Conservation (phyloP, 2,329 filamentous ascomycete species). For the Fusarium decemcellulare region DNA sequence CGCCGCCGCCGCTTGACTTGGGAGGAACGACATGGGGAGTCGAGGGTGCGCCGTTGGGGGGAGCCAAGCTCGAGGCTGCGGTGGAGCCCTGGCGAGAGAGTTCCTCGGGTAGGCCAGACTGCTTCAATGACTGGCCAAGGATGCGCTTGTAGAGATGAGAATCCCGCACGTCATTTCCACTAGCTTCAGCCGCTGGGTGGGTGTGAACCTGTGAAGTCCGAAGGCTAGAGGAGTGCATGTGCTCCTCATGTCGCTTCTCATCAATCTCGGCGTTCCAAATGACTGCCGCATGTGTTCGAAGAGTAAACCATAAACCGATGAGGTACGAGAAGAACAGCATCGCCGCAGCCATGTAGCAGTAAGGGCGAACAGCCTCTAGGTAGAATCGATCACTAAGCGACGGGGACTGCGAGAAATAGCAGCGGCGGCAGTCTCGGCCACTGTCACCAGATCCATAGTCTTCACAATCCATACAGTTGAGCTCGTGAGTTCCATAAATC, state of each 20-base stretch:
- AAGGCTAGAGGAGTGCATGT: slow-evolving; percentile 51
- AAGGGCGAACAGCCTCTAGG: slow-evolving; percentile 89
- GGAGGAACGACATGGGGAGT: slow-evolving; percentile 85
- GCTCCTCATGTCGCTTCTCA: slow-evolving; percentile 78
- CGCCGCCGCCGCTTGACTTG: slow-evolving; percentile 64
- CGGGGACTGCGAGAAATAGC: slow-evolving; percentile 92
- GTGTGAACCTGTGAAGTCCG: slow-evolving; percentile 54
- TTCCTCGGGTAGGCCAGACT: slow-evolving; percentile 78
- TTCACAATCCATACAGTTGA: slow-evolving; percentile 82
- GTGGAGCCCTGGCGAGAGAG: slow-evolving; percentile 57
- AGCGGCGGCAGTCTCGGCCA: slow-evolving; percentile 87
- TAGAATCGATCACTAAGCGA: slow-evolving; percentile 91
- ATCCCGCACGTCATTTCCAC: slow-evolving; percentile 82
- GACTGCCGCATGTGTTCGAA: slow-evolving; percentile 94
- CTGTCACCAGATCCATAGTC: slow-evolving; percentile 58
- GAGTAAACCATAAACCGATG: slow-evolving; percentile 94
- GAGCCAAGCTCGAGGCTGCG: slow-evolving; percentile 48
- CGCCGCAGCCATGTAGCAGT: slow-evolving; percentile 89
- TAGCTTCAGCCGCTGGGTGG: slow-evolving; percentile 58
- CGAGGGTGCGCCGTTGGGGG: slow-evolving; percentile 60
- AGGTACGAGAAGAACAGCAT: slow-evolving; percentile 93
- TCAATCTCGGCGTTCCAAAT: slow-evolving; percentile 94
- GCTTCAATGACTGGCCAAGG: slow-evolving; percentile 88
- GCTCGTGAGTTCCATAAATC: slow-evolving; percentile 97
- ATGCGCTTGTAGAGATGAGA: slow-evolving; percentile 94